These are phyloP conservation scores for Corinectria fuckeliana DNA, from an alignment of 2,329 filamentous ascomycete species.

Conservation along the genomic window DNA sequence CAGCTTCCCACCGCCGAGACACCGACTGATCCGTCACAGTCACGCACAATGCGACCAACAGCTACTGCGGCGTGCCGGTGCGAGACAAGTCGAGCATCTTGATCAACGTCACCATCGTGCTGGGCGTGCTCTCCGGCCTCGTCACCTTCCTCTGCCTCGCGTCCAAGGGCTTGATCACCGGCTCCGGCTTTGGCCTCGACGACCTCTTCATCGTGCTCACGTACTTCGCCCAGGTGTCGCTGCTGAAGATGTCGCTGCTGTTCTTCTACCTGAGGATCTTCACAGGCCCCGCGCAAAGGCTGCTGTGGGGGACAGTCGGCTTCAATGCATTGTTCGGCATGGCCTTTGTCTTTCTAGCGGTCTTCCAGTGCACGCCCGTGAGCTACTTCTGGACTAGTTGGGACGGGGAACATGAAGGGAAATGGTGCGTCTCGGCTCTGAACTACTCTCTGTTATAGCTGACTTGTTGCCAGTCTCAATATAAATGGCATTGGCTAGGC, in stretches of 20 bases:
- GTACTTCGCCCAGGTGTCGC: constrained; percentile 24
- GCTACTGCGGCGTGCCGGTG: constrained; percentile 17
- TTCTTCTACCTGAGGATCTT: constrained; percentile 33
- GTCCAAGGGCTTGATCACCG: constrained; percentile 25
- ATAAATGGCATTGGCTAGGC: constrained; percentile 49
- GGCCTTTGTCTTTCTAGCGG: constrained; percentile 41
- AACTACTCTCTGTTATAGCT: neutral
- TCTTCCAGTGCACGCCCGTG: constrained; percentile 50
- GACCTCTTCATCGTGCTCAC: constrained; percentile 25
- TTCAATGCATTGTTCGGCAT: constrained; percentile 34
- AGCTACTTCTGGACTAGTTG: constrained; percentile 50
- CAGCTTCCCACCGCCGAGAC: neutral
- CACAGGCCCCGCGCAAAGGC: constrained; percentile 13
- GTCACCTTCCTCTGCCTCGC: constrained; percentile 25
- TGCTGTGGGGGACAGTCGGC: constrained; percentile 25
- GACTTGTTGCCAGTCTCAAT: constrained; percentile 38
- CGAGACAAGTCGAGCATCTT: constrained; percentile 23
- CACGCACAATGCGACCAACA: constrained; percentile 23
- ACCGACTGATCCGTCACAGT: constrained; percentile 10
- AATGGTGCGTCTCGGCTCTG: constrained; percentile 38
- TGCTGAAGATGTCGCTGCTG: constrained; percentile 27
- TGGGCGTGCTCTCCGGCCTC: constrained; percentile 25
- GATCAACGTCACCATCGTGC: constrained; percentile 23
- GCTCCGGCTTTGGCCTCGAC: constrained; percentile 26
- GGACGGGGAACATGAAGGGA: constrained; percentile 48